Evolutionary conservation across 306 rosid genomes (phyloP).

Genomic region (Purshia tridentata): DNA sequence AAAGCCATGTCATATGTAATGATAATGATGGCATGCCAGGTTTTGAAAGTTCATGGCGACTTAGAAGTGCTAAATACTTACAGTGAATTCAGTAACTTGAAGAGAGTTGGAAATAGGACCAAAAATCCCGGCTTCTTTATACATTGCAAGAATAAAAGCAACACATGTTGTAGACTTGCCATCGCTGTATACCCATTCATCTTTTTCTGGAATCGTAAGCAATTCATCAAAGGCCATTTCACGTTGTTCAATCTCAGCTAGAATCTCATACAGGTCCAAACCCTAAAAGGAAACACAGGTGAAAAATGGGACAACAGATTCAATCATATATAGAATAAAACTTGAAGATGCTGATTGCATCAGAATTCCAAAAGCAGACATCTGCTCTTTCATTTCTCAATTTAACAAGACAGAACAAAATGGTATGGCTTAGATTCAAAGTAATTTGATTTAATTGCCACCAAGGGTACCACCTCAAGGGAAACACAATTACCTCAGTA

Average conservation of each 20-base stretch:
- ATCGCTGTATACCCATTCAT: conserved; percentile 95
- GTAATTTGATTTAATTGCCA: neutral
- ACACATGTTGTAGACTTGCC: conserved; percentile 97
- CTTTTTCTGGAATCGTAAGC: conserved; percentile 91
- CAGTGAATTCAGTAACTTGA: conserved; percentile 97
- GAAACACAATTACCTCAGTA: conserved; percentile 62
- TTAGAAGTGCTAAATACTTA: conserved; percentile 30
- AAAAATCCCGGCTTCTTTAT: conserved; percentile 86
- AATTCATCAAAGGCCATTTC: conserved; percentile 75
- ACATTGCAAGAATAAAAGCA: conserved; percentile 89
- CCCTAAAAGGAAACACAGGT: conserved; percentile 42
- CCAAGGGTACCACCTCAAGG: neutral
- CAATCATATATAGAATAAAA: neutral
- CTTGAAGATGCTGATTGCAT: neutral
- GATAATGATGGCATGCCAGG: too few relatives aligned
- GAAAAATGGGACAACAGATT: conserved; percentile 6
- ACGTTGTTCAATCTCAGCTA: conserved; percentile 76
- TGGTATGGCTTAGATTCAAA: neutral
- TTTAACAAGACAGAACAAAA: conserved; percentile 1
- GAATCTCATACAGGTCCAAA: conserved; percentile 73
- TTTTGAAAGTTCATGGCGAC: neutral
- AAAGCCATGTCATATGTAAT: conserved; percentile 7
- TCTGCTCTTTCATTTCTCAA: neutral
- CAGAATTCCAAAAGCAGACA: neutral
- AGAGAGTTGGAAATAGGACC: conserved; percentile 67